Evolutionary conservation across 2,329 filamentous ascomycete genomes (phyloP).

Genomic region (Aspergillus arachidicola): DNA sequence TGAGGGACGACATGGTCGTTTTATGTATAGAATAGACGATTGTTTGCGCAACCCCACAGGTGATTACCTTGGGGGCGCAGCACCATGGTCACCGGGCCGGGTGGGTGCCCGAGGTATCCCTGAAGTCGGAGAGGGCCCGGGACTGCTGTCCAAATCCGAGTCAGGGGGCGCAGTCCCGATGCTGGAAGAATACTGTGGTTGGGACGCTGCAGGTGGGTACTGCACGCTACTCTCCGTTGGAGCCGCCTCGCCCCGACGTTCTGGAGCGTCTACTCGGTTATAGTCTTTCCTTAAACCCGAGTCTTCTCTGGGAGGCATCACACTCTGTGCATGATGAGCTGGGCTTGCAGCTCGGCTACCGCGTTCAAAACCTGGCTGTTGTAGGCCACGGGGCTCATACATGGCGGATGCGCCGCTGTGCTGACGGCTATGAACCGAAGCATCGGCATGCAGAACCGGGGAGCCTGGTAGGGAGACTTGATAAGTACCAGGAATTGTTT

Average conservation of each 20-base stretch:
- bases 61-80: conserved; percentile 1
- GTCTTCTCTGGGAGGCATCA: not conserved
- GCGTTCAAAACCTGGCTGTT: conserved; percentile 4
- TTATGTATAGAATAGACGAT: not conserved
- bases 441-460: conserved; percentile 19
- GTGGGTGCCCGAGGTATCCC: conserved; percentile 4
- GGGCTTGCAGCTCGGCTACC: not conserved
- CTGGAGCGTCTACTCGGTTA: conserved; percentile 5
- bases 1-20: not conserved
- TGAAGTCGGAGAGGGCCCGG: conserved; percentile 8
- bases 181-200: conserved; percentile 11
- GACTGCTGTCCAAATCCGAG: conserved; percentile 16
- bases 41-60: not conserved
- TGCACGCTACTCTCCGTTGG: not conserved
- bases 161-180: conserved; percentile 12
- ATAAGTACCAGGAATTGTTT: conserved; percentile 21
- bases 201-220: conserved; percentile 2
- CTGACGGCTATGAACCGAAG: conserved; percentile 9
- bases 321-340: not conserved
- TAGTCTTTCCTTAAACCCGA: not conserved
- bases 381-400: conserved; percentile 7
- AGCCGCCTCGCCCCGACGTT: conserved; percentile 5
- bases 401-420: conserved; percentile 12
- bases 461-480: conserved; percentile 16
- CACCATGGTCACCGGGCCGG: not conserved